phyloP scores from a whole-genome alignment of 306 rosid species.

The Prunus davidiana region DNA sequence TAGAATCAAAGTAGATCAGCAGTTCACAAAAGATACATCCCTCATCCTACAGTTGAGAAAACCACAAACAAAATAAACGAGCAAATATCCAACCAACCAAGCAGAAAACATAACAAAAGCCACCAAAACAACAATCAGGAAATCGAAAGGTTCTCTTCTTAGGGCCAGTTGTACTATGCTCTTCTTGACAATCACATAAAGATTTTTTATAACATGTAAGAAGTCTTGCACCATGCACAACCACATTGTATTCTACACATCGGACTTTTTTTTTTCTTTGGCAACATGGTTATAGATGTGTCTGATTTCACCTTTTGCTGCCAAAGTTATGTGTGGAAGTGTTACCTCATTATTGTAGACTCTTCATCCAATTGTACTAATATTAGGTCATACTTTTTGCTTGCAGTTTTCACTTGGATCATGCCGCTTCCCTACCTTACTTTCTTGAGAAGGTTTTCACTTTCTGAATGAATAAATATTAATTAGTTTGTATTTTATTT shows the following conservation, averaged over 20 bases:
- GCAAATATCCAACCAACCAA: background rate
- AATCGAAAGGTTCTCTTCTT: background rate
- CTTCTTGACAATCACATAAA: background rate
- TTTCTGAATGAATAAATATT: background rate
- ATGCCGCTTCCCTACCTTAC: constrained; percentile 92
- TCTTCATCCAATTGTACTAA: background rate
- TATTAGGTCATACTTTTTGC: background rate
- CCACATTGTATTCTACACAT: background rate
- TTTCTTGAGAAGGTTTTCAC: constrained; percentile 70
- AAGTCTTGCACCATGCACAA: background rate
- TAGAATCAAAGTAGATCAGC: no score
- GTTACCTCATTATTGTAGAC: background rate
- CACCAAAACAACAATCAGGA: background rate
- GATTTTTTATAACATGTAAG: background rate
- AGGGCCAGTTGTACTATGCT: background rate
- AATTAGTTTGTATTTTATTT: background rate
- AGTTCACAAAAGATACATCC: background rate
- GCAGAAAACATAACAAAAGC: background rate
- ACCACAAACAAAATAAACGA: background rate
- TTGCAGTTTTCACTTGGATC: constrained; percentile 88
- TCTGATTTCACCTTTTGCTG: background rate
- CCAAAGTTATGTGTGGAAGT: background rate
- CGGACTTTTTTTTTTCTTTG: background rate
- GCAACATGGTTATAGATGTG: background rate
- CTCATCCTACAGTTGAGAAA: background rate